Evolutionary conservation across 2,329 filamentous ascomycete genomes (phyloP).

Genomic region (Helotiales sp.): DNA sequence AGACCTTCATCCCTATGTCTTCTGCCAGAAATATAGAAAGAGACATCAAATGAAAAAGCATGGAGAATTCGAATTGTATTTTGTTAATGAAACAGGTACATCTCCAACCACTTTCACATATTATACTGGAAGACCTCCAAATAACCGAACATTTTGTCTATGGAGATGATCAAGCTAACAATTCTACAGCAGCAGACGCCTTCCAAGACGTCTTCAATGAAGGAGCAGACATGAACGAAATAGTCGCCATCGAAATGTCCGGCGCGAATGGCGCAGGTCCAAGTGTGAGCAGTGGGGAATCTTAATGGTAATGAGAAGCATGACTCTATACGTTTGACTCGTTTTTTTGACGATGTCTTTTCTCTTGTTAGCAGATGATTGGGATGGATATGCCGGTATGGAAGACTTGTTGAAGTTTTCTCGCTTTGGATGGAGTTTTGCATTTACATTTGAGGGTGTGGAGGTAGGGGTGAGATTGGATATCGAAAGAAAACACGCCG

Average conservation of each 20-base stretch:
- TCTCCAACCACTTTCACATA: neutral
- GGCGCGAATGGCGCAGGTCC: neutral
- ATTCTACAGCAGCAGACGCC: constrained; percentile 22
- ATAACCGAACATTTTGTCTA: neutral
- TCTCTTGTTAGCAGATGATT: neutral
- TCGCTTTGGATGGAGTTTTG: neutral
- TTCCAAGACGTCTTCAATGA: constrained; percentile 26
- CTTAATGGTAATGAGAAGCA: neutral
- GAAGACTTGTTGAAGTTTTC: neutral
- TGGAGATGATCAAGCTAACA: neutral
- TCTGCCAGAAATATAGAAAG: constrained; percentile 56
- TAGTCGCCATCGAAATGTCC: neutral
- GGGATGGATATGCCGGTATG: neutral
- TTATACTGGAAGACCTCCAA: too few relatives aligned
- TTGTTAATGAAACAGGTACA: constrained; percentile 30
- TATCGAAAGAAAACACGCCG: constrained; percentile 7
- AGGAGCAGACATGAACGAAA: constrained; percentile 1
- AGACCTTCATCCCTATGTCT: constrained; percentile 58
- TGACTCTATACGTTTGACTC: constrained; percentile 2
- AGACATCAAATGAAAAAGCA: constrained; percentile 49
- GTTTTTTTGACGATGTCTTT: neutral
- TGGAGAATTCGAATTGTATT: constrained; percentile 35
- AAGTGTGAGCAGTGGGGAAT: neutral
- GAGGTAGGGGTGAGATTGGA: neutral
- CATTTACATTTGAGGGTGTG: neutral